Conservation (phyloP, 495 filamentous ascomycete species). For the Lophiostoma macrostomum region DNA sequence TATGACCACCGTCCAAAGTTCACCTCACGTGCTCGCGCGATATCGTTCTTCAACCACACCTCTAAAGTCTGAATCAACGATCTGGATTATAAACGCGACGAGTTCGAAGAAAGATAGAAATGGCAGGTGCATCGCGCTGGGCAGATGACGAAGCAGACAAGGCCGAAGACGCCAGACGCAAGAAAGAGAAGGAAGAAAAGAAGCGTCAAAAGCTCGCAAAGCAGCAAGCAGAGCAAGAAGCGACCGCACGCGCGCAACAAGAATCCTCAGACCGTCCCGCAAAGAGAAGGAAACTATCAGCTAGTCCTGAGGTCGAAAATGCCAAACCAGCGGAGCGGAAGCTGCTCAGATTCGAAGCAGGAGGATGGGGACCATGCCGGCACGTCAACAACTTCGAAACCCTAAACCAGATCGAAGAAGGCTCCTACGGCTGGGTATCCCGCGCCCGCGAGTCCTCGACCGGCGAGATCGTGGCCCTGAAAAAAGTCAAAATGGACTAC, state of each 20-base stretch:
- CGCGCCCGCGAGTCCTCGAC: slow-evolving; percentile 75
- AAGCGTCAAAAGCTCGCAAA: slow-evolving; percentile 81
- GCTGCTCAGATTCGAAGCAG: slow-evolving; percentile 68
- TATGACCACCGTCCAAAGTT: slow-evolving; percentile 28
- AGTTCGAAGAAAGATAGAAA: not conserved
- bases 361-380: slow-evolving; percentile 69
- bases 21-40: slow-evolving; percentile 9
- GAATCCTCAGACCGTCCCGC: slow-evolving; percentile 46
- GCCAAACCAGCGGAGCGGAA: slow-evolving; percentile 34
- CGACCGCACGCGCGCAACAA: slow-evolving; percentile 40
- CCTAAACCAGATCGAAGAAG: slow-evolving; percentile 96
- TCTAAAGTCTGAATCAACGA: not conserved
- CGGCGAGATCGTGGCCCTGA: slow-evolving; percentile 85
- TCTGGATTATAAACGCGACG: no score
- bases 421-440: slow-evolving; percentile 92
- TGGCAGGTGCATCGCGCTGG: slow-evolving; percentile 68
- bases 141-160: slow-evolving; percentile 75
- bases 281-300: slow-evolving; percentile 54
- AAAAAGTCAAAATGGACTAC: slow-evolving; percentile 90
- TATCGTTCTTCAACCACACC: not conserved
- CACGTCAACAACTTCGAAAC: slow-evolving; percentile 87
- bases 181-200: slow-evolving; percentile 86
- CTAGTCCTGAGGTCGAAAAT: slow-evolving; percentile 21
- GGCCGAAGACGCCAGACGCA: slow-evolving; percentile 63
- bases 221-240: slow-evolving; percentile 68